Evolutionary conservation across 306 rosid genomes (phyloP).

Genomic region (Cyclanthera cordifolia): DNA sequence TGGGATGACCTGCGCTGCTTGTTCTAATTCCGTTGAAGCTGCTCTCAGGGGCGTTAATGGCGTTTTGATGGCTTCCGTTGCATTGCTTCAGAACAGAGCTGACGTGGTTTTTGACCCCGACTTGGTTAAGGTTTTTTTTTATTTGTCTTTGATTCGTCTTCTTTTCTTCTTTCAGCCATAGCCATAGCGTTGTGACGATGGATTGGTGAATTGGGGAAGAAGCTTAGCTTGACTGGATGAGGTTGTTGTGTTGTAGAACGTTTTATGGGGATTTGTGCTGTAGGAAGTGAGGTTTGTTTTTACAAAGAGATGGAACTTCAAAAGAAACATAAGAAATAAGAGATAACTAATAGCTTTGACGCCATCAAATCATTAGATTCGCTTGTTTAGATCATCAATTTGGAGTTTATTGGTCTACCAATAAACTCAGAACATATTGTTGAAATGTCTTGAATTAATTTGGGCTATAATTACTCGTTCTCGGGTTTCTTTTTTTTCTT

Average conservation of each 20-base stretch:
- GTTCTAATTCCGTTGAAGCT: slow-evolving; percentile 78
- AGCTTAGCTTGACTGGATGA: not conserved
- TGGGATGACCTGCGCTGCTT: slow-evolving; percentile 97
- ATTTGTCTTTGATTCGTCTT: not conserved
- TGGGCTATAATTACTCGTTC: too few species aligned
- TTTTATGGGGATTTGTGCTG: not conserved
- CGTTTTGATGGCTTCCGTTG: slow-evolving; percentile 64
- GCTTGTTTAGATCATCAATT: not conserved
- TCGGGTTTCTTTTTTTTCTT: too few species aligned
- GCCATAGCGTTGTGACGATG: too few species aligned
- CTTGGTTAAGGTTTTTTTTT: slow-evolving; percentile 46
- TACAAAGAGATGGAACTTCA: not conserved
- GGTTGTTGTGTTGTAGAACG: not conserved
- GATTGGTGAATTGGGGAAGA: not conserved
- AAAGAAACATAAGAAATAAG: not conserved
- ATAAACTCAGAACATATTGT: too few species aligned
- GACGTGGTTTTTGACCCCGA: slow-evolving; percentile 66
- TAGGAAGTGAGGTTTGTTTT: not conserved
- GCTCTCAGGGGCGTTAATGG: slow-evolving; percentile 60
- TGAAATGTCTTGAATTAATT: too few species aligned
- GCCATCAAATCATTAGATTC: not conserved
- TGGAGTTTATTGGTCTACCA: not conserved
- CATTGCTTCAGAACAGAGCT: slow-evolving; percentile 82
- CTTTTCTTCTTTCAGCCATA: not conserved
- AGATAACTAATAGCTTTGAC: not conserved